A percentile compares a stretch with the other conserved stretches of the same genome.
Evolutionary conservation across 495 filamentous ascomycete genomes (phyloP).

Genomic region (Neurospora sp.): DNA sequence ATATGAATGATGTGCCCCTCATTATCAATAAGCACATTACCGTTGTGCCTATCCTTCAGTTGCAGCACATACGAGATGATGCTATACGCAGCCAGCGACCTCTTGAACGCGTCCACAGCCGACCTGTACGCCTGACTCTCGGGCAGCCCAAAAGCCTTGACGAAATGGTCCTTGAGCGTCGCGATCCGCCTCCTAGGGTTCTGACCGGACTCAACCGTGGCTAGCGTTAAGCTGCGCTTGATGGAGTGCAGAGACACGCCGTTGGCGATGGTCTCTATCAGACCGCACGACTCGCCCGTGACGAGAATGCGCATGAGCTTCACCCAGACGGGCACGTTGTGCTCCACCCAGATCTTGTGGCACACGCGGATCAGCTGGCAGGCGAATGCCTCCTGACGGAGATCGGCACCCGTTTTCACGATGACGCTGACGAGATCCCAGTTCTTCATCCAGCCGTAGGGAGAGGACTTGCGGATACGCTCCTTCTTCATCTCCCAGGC

Average conservation of each 20-base stretch:
- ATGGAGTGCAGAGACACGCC: conserved; percentile 67
- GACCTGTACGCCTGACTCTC: conserved; percentile 50
- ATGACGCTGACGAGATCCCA: conserved; percentile 74
- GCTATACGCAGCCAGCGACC: conserved; percentile 63
- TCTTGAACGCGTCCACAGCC: conserved; percentile 59
- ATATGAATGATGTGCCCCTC: conserved; percentile 73
- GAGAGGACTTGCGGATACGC: conserved; percentile 62
- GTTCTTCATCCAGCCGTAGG: conserved; percentile 69
- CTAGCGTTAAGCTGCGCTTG: conserved; percentile 62
- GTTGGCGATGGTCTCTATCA: conserved; percentile 74
- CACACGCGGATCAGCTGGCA: conserved; percentile 68
- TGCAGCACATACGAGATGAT: conserved; percentile 67
- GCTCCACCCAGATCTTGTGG: conserved; percentile 63
- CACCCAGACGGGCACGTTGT: conserved; percentile 64
- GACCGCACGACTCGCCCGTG: conserved; percentile 64
- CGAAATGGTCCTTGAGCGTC: conserved; percentile 64
- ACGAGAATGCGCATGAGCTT: conserved; percentile 72
- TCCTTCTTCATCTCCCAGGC: conserved; percentile 68
- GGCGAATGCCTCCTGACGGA: conserved; percentile 69
- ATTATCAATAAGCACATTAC: conserved; percentile 69
- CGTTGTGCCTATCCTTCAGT: conserved; percentile 72
- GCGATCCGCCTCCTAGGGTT: conserved; percentile 60
- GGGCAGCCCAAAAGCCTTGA: conserved; percentile 58
- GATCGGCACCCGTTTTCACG: conserved; percentile 67
- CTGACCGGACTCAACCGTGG: conserved; percentile 50